Conservation (phyloP, 1,284 basidiomycete genomes). For the Trametes hirsuta region DNA sequence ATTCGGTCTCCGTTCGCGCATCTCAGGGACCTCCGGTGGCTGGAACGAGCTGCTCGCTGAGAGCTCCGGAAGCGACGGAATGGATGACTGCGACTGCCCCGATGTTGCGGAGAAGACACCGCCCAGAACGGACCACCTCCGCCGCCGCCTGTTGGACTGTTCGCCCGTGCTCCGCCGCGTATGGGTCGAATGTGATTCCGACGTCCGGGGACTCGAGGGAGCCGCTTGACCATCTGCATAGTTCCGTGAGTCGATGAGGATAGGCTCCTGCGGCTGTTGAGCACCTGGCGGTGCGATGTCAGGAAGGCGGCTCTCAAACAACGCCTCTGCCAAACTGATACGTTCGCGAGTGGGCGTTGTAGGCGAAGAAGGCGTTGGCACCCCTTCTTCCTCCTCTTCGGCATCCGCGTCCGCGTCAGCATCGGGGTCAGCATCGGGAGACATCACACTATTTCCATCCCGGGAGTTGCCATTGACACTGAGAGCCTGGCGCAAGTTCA, state of each 20-base stretch:
- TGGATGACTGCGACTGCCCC: constrained; percentile 28
- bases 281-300: constrained; percentile 73
- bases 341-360: constrained; percentile 51
- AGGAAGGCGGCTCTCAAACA: constrained; percentile 77
- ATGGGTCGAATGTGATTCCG: constrained; percentile 44
- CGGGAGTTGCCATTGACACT: constrained; percentile 29
- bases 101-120: constrained; percentile 41
- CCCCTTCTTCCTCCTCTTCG: constrained; percentile 71
- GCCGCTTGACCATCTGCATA: constrained; percentile 44
- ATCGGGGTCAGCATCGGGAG: constrained; percentile 40
- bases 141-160: constrained; percentile 41
- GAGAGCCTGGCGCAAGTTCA: constrained; percentile 66
- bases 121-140: constrained; percentile 60
- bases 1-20: constrained; percentile 27
- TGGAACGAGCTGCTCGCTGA: constrained; percentile 22
- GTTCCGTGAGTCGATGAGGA: constrained; percentile 50
- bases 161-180: constrained; percentile 35
- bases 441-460: constrained; percentile 38
- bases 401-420: constrained; percentile 44
- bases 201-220: constrained; percentile 50
- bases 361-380: constrained; percentile 33
- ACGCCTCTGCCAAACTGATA: constrained; percentile 70
- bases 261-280: constrained; percentile 64
- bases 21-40: constrained; percentile 28
- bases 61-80: constrained; percentile 29